A percentile compares a stretch with the other conserved stretches of the same genome.
Conservation (phyloP, 1,139 yeast species). For the Blastobotrys aristatus region DNA sequence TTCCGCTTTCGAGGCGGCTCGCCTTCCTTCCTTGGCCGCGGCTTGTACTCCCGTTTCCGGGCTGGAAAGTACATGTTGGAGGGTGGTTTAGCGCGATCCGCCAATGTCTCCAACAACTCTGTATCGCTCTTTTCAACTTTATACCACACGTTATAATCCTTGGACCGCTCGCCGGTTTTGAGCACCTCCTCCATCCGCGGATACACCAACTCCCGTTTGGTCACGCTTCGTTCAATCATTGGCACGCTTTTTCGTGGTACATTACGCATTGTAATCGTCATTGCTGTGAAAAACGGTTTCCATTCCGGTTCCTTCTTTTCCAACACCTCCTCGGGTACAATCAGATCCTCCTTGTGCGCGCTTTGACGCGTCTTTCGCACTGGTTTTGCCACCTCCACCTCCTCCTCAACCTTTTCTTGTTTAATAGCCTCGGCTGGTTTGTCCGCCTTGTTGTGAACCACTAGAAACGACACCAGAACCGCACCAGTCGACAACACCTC, state of each 20-base stretch:
- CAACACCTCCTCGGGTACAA: neutral
- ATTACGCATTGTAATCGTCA: slow-evolving; percentile 58
- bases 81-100: slow-evolving; percentile 29
- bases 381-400: neutral
- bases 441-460: slow-evolving; percentile 51
- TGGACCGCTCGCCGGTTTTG: slow-evolving; percentile 54
- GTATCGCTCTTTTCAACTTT: slow-evolving; percentile 78
- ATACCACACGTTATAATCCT: slow-evolving; percentile 72
- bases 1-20: slow-evolving; percentile 13
- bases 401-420: slow-evolving; percentile 26
- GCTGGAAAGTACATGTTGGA: slow-evolving; percentile 28
- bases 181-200: slow-evolving; percentile 58
- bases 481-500: slow-evolving; percentile 55
- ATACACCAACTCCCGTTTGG: slow-evolving; percentile 51
- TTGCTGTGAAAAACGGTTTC: slow-evolving; percentile 44
- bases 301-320: slow-evolving; percentile 21
- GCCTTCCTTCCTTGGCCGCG: slow-evolving; percentile 22
- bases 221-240: slow-evolving; percentile 65
- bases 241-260: slow-evolving; percentile 65
- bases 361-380: slow-evolving; percentile 10
- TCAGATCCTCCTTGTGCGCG: neutral
- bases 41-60: slow-evolving; percentile 30
- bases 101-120: slow-evolving; percentile 38
- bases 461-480: slow-evolving; percentile 57
- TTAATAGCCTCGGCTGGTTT: slow-evolving; percentile 14